These are phyloP conservation scores for Taphrina communis DNA, from an alignment of 1,139 yeast genomes.

Conservation along the genomic window DNA sequence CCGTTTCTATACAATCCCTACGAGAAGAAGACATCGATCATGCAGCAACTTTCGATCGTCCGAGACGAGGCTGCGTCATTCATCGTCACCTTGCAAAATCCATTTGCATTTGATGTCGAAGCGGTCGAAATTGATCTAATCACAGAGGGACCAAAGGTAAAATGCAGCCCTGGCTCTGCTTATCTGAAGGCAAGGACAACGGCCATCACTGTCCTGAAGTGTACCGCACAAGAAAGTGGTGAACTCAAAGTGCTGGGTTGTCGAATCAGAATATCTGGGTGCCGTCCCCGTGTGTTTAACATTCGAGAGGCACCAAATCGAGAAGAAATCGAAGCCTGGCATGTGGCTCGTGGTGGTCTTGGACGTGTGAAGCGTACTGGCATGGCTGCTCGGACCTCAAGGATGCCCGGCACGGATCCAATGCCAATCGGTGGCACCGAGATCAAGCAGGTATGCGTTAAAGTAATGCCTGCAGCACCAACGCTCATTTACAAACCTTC, in stretches of 20 bases:
- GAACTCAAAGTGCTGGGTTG: slow-evolving; percentile 56
- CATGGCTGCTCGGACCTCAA: slow-evolving; percentile 28
- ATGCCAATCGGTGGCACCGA: not conserved
- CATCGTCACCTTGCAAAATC: slow-evolving; percentile 71
- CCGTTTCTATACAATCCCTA: slow-evolving; percentile 56
- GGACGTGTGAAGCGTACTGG: slow-evolving; percentile 41
- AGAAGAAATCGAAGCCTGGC: slow-evolving; percentile 50
- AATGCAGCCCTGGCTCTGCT: slow-evolving; percentile 42
- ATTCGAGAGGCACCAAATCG: slow-evolving; percentile 45
- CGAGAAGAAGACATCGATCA: slow-evolving; percentile 46
- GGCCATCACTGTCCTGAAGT: slow-evolving; percentile 53
- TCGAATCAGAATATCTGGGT: slow-evolving; percentile 57
- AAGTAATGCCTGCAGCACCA: slow-evolving; percentile 41
- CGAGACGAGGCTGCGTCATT: slow-evolving; percentile 46
- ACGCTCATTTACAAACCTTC: slow-evolving; percentile 43
- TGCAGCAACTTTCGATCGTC: slow-evolving; percentile 42
- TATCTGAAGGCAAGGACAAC: slow-evolving; percentile 50
- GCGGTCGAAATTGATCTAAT: slow-evolving; percentile 57
- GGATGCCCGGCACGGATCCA: not conserved
- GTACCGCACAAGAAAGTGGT: slow-evolving; percentile 58
- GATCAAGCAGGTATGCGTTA: slow-evolving; percentile 5
- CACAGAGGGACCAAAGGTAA: slow-evolving; percentile 45
- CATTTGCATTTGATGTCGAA: slow-evolving; percentile 76
- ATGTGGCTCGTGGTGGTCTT: slow-evolving; percentile 37
- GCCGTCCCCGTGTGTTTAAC: slow-evolving; percentile 53